phyloP scores from a whole-genome alignment of 202 grass and related monocot species.

The Schoenoplectus triqueter region DNA sequence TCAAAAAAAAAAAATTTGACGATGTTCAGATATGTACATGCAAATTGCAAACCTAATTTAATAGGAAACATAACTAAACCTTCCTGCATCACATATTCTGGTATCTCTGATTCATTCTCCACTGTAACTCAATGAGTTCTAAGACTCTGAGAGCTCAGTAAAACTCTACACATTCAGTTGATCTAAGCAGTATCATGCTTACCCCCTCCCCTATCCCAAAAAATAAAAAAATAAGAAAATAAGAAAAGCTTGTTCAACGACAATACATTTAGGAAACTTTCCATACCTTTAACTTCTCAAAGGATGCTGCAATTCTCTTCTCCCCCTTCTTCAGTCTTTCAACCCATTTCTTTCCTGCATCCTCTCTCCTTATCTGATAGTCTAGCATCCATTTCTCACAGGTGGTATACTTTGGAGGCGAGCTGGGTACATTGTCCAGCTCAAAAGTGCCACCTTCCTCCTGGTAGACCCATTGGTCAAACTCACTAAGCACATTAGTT shows the following conservation, averaged over 20 bases:
- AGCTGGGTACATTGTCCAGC: slow-evolving; percentile 59
- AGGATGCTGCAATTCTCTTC: slow-evolving; percentile 61
- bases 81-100: not conserved
- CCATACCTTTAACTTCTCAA: slow-evolving; percentile 82
- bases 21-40: not conserved
- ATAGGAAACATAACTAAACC: not conserved
- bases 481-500: slow-evolving; percentile 40
- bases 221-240: not conserved
- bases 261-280: not conserved
- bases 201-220: not conserved
- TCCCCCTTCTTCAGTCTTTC: slow-evolving; percentile 64
- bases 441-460: slow-evolving; percentile 58
- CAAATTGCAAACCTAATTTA: slow-evolving; percentile 3
- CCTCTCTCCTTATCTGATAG: slow-evolving; percentile 74
- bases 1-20: too few species aligned
- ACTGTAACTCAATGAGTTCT: not conserved
- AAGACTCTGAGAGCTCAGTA: not conserved
- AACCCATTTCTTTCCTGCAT: slow-evolving; percentile 60
- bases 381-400: slow-evolving; percentile 92
- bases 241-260: slow-evolving; percentile 19
- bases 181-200: slow-evolving; percentile 1
- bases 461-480: slow-evolving; percentile 65
- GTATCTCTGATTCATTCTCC: slow-evolving; percentile 18
- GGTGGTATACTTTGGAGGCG: slow-evolving; percentile 81
- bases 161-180: not conserved